These are phyloP conservation scores for Pinguiococcus pyrenoidosus DNA, from an alignment of 108 stramenopile species.

Conservation along the genomic window DNA sequence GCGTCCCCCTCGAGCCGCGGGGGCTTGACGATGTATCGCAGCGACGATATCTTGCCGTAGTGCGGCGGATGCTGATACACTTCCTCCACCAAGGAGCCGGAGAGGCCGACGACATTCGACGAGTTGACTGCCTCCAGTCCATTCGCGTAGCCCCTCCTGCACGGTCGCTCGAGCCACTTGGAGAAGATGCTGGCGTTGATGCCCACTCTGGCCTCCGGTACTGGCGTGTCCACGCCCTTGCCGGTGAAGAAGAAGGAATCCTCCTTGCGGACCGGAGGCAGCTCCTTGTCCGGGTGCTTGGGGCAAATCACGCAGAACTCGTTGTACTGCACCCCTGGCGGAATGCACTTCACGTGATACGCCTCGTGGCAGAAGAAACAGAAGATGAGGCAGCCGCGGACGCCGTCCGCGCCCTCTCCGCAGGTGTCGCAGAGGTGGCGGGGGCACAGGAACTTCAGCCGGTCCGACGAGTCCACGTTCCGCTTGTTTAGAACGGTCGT, in stretches of 20 bases:
- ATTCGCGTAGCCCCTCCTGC: slow-evolving; percentile 31
- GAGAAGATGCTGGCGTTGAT: slow-evolving; percentile 29
- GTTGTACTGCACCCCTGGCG: slow-evolving; percentile 56
- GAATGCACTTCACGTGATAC: slow-evolving; percentile 74
- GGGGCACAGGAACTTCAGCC: slow-evolving; percentile 56
- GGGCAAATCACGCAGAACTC: slow-evolving; percentile 66
- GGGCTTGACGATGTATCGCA: slow-evolving; percentile 41
- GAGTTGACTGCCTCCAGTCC: neutral
- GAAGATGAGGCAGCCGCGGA: slow-evolving; percentile 7
- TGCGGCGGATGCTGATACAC: slow-evolving; percentile 42
- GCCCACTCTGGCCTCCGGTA: slow-evolving; percentile 16
- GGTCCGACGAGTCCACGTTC: neutral
- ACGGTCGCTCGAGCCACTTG: slow-evolving; percentile 3
- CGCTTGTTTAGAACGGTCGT: neutral
- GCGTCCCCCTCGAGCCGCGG: slow-evolving; percentile 23
- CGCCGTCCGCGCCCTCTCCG: slow-evolving; percentile 22
- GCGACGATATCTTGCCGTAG: slow-evolving; percentile 50
- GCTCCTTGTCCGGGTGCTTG: slow-evolving; percentile 53
- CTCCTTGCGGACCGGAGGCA: slow-evolving; percentile 53
- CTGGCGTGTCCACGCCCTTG: neutral
- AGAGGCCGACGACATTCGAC: neutral
- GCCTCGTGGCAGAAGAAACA: slow-evolving; percentile 66
- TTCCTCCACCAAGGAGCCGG: neutral
- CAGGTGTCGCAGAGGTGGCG: slow-evolving; percentile 83
- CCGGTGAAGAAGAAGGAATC: slow-evolving; percentile 19